Base-by-base conservation (phyloP, 1,284 basidiomycete species). In the Violaceomyces palustris region DNA sequence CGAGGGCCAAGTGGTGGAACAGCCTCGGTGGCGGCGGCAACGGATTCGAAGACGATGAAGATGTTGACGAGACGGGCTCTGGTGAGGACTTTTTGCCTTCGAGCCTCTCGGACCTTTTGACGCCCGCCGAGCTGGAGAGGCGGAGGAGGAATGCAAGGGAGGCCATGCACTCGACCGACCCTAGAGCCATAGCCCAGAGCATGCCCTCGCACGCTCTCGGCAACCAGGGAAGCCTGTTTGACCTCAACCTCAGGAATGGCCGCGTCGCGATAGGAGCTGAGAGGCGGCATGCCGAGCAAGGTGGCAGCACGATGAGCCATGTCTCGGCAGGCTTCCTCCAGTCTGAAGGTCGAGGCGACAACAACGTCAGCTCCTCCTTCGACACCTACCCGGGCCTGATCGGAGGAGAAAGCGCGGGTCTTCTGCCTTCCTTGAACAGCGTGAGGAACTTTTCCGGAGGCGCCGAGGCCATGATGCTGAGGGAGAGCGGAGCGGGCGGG, bases 21-120 rank as follows among this genome's bases (percentile, higher is more conserved):
- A 40, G 46, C 4, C 49, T 50, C 14, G 15, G 41, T 18, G 28
- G 31, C 3, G 40, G 41, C 9, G 42, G 46, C 11, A 23, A 18
- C 12, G 26, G 36, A 4, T 39, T 39, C 2, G 28, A 42, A n/a
- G 42, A 35, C 17, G 50, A 53, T 2, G 64, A 64, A 9, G 61
- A 55, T 17, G 45, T 59, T 21, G 45, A 48, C 25, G 54, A 52
- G 22, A 45, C 50, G 22, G 52, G 40, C 3, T 44, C 47, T 24
- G 69, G 61, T 40, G 89, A 94, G 34, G 69, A 67, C 42, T 73
- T 73, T 34, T 24, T 73, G 28, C 71, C 71, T 2, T 73, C 71
- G 8, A 66, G 62, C 25, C 49, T 73, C 4, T 67, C 62, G 4
- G 71, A 73, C 25, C 50, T 73, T 35, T 49, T 73, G 3, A 73